A percentile compares a stretch with the other conserved stretches of the same genome.
Evolutionary conservation across 345 rosid genomes (phyloP).

Genomic region (Punica granatum): DNA sequence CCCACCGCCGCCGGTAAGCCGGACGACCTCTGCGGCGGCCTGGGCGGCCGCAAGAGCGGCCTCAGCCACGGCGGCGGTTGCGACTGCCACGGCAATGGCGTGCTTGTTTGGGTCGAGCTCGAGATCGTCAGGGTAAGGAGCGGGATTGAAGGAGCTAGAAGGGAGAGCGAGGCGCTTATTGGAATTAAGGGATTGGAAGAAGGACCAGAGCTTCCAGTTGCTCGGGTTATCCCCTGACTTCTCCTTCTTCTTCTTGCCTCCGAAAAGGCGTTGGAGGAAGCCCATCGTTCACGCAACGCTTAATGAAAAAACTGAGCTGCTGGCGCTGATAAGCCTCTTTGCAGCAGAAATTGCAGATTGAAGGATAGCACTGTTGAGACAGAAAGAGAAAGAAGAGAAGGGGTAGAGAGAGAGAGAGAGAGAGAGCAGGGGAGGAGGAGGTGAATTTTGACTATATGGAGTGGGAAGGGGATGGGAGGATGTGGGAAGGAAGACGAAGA

Average conservation of each 20-base stretch:
- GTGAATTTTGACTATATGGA: too few relatives aligned
- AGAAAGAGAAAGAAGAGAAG: background rate
- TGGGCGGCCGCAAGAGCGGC: constrained; percentile 91
- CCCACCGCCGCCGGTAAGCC: constrained; percentile 51
- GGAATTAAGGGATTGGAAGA: constrained; percentile 47
- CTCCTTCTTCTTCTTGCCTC: constrained; percentile 14
- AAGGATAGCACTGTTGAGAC: background rate
- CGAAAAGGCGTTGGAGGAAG: constrained; percentile 62
- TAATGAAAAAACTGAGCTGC: too few relatives aligned
- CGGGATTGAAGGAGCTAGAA: constrained; percentile 13
- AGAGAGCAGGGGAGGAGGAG: too few relatives aligned
- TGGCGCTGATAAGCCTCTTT: too few relatives aligned
- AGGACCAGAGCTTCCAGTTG: constrained; percentile 40
- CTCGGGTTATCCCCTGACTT: background rate
- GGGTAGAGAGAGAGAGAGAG: background rate
- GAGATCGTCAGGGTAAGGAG: background rate
- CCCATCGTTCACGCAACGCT: constrained; percentile 59
- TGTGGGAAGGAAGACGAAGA: too few relatives aligned
- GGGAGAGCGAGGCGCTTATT: constrained; percentile 16
- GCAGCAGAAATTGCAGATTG: constrained; percentile 16
- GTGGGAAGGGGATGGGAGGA: too few relatives aligned
- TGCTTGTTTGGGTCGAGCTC: constrained; percentile 56
- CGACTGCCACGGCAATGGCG: constrained; percentile 89
- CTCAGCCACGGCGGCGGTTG: constrained; percentile 84
- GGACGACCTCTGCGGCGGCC: constrained; percentile 92